Percentiles rank a stretch among this genome's conserved stretches.
Conservation (phyloP, 805 yeast genomes). For the Candida mattraensis region DNA sequence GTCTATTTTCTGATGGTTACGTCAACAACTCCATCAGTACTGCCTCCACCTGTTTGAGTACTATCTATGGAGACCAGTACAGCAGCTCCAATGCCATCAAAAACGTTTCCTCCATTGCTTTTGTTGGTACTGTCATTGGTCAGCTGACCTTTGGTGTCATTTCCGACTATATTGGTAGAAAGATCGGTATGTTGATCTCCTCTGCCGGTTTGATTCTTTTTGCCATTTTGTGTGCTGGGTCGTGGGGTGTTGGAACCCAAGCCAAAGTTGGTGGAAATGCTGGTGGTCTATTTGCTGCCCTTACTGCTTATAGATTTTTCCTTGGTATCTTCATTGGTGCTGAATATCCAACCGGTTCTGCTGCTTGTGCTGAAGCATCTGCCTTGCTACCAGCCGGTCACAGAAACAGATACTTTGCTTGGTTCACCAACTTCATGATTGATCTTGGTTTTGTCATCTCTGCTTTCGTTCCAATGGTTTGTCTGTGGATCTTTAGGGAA, state of each 20-base stretch:
- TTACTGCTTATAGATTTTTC: constrained; percentile 83
- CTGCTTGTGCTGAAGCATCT: constrained; percentile 91
- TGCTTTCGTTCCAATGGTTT: constrained; percentile 82
- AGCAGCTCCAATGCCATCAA: constrained; percentile 65
- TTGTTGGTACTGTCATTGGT: constrained; percentile 90
- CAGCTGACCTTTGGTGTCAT: constrained; percentile 78
- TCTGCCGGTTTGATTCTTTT: constrained; percentile 73
- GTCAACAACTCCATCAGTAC: constrained; percentile 82
- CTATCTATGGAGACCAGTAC: constrained; percentile 63
- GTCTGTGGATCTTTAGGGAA: constrained; percentile 77
- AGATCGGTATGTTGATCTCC: constrained; percentile 78
- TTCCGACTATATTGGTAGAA: constrained; percentile 80
- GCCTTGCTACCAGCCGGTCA: constrained; percentile 73
- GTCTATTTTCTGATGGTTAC: constrained; percentile 91
- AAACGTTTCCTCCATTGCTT: constrained; percentile 84
- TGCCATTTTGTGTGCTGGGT: constrained; percentile 76
- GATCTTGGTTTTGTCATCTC: constrained; percentile 83
- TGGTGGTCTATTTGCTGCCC: constrained; percentile 76
- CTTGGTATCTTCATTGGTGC: constrained; percentile 93
- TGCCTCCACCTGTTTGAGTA: constrained; percentile 66
- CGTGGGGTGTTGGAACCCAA: constrained; percentile 71
- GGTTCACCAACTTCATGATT: constrained; percentile 88
- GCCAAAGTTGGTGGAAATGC: constrained; percentile 46
- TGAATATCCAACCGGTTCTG: constrained; percentile 92
- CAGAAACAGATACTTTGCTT: constrained; percentile 84